Percentiles rank a stretch among this genome's conserved stretches.
These are phyloP conservation scores for Penicillium occitanis DNA, from an alignment of 2,329 filamentous ascomycete genomes.

Conservation along the genomic window DNA sequence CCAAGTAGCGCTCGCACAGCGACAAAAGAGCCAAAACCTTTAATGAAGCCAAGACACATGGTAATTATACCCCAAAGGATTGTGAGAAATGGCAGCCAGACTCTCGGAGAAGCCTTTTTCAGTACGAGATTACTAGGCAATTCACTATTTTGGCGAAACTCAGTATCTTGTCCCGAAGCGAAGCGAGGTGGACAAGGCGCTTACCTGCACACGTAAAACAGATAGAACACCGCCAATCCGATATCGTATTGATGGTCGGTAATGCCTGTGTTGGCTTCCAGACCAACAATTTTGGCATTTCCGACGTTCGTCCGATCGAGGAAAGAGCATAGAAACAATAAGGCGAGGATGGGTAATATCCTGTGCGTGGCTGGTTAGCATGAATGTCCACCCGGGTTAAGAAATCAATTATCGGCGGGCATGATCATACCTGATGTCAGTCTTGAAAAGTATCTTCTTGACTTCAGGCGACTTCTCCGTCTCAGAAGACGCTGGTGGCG, in stretches of 20 bases:
- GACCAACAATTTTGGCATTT: constrained; percentile 65
- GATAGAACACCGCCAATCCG: constrained; percentile 65
- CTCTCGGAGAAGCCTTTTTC: constrained; percentile 59
- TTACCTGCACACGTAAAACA: constrained; percentile 57
- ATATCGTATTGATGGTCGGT: constrained; percentile 63
- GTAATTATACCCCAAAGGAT: constrained; percentile 60
- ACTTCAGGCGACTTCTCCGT: constrained; percentile 33
- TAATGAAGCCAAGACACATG: constrained; percentile 41
- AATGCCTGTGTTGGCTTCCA: constrained; percentile 60
- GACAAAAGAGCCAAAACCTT: constrained; percentile 55
- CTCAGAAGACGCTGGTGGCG: constrained; percentile 24
- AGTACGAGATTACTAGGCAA: constrained; percentile 64
- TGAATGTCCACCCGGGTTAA: neutral
- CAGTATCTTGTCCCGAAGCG: neutral
- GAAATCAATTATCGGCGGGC: neutral
- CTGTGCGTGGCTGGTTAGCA: constrained; percentile 35
- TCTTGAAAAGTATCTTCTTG: constrained; percentile 52
- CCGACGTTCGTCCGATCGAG: constrained; percentile 72
- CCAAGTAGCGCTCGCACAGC: constrained; percentile 63
- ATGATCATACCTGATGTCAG: constrained; percentile 50
- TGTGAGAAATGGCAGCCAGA: constrained; percentile 61
- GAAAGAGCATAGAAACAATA: constrained; percentile 66
- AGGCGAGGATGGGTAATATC: constrained; percentile 61
- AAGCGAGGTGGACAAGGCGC: constrained; percentile 20
- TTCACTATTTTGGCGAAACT: constrained; percentile 46